Evolutionary conservation across 768 basidiomycete genomes (phyloP), one percentile per base, ranked within the genome.

Genomic region (Sporobolomyces pararoseus): DNA sequence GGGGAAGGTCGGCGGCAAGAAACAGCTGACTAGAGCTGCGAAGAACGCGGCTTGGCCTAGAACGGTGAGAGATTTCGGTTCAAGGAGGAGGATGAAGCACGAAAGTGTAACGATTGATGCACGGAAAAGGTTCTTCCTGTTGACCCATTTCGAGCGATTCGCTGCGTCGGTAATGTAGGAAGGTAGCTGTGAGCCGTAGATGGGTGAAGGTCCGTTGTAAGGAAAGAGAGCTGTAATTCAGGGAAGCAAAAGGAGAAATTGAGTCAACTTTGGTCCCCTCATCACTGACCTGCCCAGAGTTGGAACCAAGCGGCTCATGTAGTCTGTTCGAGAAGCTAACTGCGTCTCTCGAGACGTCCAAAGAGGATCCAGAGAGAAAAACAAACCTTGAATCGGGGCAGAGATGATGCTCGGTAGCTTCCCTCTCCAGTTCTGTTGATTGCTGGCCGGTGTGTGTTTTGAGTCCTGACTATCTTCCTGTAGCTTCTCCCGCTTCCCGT

Each of bases 1-100:
- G 25, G 72, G 64, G 31, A 73, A 65, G 2, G 61, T 73, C 0
- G 72, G 72, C 9, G 72, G 72, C 17, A 73, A 37, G 67, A 73
- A 68, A 42, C 57, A 62, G 16, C 59, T 37, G 34, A 68, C 66
- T 16, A 72, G 59, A 7, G 58, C 35, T 0, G 57, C 63, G 49
- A 72, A 72, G 54, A 72, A 68, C 1, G 53, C 53, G 13, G 71
- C 71, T 13, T 72, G 46, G 4, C 64, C 69, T 0, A 66, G 59
- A 14, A 57, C 52, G 7, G 27, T 47, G 27, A 70, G 59, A 0
- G 52, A 55, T 13, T 27, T 31, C 0, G 58, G 64, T 21, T 66
- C 44, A 7, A 70, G 46, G 17, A 65, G 19, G 23, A 72, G 54
- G 53, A 72, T 59, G 49, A 68, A 54, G 23, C 39, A 27, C 1